Base-by-base conservation (phyloP, 2,329 filamentous ascomycete species). In the Fusarium xyrophilum region DNA sequence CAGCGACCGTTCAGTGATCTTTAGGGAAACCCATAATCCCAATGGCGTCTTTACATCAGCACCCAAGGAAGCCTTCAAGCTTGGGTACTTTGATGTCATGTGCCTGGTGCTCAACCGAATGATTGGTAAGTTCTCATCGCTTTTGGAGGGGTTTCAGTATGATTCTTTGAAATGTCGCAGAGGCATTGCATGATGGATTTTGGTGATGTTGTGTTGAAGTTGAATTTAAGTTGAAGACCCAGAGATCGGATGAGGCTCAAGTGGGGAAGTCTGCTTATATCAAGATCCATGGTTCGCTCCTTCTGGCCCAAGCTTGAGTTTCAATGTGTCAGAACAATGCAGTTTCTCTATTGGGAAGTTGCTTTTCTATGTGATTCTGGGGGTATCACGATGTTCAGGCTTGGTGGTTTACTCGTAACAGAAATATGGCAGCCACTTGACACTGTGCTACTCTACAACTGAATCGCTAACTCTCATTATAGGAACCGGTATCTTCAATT, bases 401-500 rank as follows among this genome's bases (percentile, higher is more conserved):
- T 35, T 39, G 21, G 11, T 25, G 32, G 10, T n/a, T 33, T n/a
- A 4, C 23, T 19, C 23, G 11, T 7, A 21, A 9, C 19, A n/a
- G 43, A 21, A 21, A 21, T 8, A 30, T n/a, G 27, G 43, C n/a
- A n/a, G n/a, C 15, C 7, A 6, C 25, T 25, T 25, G 25, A 25
- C n/a, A 10, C n/a, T 10, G n/a, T 40, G 19, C 36, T 56, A 42
- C 27, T 30, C 25, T 25, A 10, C 40, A 51, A 33, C 2, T 3
- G 7, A 56, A 27, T 38, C 39, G 33, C 73, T 76, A 30, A 75
- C 56, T 14, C 15, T 9, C 11, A 52, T 38, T 1, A 14, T 15
- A 79, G 78, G 78, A 54, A 79, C 77, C 5, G 78, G 78, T 25
- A 79, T 80, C 61, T 80, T 80, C 60, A 78, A 76, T 53, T 76